These are phyloP conservation scores for Podosphaera aphanis DNA, from an alignment of 2,329 filamentous ascomycete species.

Conservation along the genomic window DNA sequence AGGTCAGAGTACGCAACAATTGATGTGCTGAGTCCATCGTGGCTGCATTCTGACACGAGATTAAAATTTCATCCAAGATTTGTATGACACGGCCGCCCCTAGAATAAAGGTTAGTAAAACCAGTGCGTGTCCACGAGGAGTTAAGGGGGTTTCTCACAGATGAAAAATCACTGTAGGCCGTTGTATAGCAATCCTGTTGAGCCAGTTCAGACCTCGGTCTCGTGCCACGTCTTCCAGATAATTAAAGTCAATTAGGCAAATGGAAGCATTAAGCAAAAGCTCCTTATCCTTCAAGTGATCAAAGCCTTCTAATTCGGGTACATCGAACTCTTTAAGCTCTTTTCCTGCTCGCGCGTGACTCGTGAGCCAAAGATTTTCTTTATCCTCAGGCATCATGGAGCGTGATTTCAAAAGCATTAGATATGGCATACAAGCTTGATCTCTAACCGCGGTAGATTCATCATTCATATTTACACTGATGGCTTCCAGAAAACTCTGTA, in stretches of 20 bases:
- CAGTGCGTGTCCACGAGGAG: not conserved
- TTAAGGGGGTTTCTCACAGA: slow-evolving; percentile 24
- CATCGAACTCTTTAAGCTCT: slow-evolving; percentile 18
- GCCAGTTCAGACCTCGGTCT: slow-evolving; percentile 32
- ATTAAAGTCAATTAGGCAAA: slow-evolving; percentile 42
- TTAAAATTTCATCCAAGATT: slow-evolving; percentile 35
- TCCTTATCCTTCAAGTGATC: slow-evolving; percentile 32
- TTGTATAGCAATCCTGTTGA: slow-evolving; percentile 30
- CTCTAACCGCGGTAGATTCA: slow-evolving; percentile 11
- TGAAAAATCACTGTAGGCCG: slow-evolving; percentile 33
- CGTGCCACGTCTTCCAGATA: slow-evolving; percentile 39
- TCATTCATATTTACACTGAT: slow-evolving; percentile 16
- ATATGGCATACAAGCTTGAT: slow-evolving; percentile 25
- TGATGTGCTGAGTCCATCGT: slow-evolving; percentile 37
- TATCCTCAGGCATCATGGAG: slow-evolving; percentile 32
- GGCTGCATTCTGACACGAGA: slow-evolving; percentile 33
- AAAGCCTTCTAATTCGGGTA: slow-evolving; percentile 22
- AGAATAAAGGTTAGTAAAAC: slow-evolving; percentile 6
- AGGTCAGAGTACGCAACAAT: slow-evolving; percentile 33
- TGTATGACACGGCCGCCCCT: slow-evolving; percentile 32
- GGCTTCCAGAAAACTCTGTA: slow-evolving; percentile 37
- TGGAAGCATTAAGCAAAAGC: slow-evolving; percentile 36
- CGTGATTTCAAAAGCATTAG: slow-evolving; percentile 34
- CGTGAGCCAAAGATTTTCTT: slow-evolving; percentile 37
- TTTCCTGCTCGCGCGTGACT: slow-evolving; percentile 26